Base-by-base conservation (phyloP, 2,329 filamentous ascomycete species). In the Xylariaceae sp. region DNA sequence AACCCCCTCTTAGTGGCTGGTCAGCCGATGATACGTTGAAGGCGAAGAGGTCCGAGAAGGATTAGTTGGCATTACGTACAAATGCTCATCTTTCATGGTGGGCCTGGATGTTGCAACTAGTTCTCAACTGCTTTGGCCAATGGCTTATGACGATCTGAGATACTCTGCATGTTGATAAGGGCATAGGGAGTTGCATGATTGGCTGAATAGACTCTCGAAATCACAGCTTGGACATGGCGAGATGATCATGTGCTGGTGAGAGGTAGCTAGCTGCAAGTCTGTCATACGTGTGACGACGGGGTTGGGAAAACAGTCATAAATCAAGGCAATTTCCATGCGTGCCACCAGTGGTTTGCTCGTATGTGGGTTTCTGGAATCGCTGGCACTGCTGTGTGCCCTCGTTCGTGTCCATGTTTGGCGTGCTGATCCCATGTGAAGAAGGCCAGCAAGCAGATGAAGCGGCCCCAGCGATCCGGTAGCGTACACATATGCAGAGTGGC, bases 41-140 rank as follows among this genome's bases (percentile, higher is more conserved):
- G 13, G 7, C 13, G 16, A 19, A 18, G 9, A 17, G 33, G n/a
- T 19, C 33, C 18, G 15, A 4, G 9, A 19, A 19, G 26, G 9
- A 19, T n/a, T n/a, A 4, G n/a, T 37, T 37, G 34, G 34, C 34
- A 28, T 37, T 37, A 37, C 34, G 34, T 37, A 37, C 17, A 19
- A 26, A 26, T 26, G 11, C 9, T 19, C 33, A 34, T 34, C n/a
- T n/a, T n/a, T n/a, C n/a, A n/a, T n/a, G n/a, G n/a, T n/a, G 9
- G 26, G 26, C 26, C 9, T 29, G 26, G 26, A n/a, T 29, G 31
- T 16, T 16, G 31, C n/a, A n/a, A n/a, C n/a, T n/a, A n/a, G n/a
- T 32, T 9, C 33, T 12, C 4, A 12, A 17, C 17, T 34, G 33
- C 33, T 17, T 6, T 17, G 6, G 30, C 30, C 30, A 32, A 13